phyloP scores from a whole-genome alignment of 345 rosid species.

The Brassica juncea region DNA sequence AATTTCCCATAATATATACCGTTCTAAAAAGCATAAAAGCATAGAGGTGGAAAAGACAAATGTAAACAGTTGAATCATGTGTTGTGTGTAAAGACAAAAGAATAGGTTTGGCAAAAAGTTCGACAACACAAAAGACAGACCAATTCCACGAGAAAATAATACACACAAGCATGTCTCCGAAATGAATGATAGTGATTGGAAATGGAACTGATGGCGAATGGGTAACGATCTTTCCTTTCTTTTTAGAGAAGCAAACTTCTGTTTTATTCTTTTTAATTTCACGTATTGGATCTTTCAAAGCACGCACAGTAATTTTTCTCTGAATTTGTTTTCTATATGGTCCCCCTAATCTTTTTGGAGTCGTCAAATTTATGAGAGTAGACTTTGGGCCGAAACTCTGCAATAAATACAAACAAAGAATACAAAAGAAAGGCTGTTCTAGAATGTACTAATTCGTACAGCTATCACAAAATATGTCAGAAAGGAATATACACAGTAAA shows the following conservation, averaged over 20 bases:
- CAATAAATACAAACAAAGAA: background rate
- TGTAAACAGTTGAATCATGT: background rate
- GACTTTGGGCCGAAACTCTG: background rate
- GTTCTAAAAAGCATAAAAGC: background rate
- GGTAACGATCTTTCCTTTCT: background rate
- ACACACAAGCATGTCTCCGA: constrained; percentile 11
- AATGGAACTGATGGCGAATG: background rate
- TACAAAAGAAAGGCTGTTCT: background rate
- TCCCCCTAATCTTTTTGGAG: background rate
- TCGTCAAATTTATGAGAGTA: background rate
- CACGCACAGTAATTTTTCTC: background rate
- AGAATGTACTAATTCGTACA: background rate
- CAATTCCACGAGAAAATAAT: constrained; percentile 16
- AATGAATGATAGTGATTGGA: constrained; percentile 23
- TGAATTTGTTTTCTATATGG: background rate
- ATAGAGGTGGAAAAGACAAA: background rate
- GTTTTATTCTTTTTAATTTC: background rate
- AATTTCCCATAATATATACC: too few species aligned
- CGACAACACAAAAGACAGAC: constrained; percentile 18
- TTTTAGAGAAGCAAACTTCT: background rate
- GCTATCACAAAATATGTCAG: background rate
- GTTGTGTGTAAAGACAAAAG: background rate
- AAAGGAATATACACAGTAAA: background rate
- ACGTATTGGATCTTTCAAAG: background rate
- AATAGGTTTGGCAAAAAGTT: background rate